Evolutionary conservation across 805 yeast genomes (phyloP).

Genomic region (Sporopachydermia quercuum): DNA sequence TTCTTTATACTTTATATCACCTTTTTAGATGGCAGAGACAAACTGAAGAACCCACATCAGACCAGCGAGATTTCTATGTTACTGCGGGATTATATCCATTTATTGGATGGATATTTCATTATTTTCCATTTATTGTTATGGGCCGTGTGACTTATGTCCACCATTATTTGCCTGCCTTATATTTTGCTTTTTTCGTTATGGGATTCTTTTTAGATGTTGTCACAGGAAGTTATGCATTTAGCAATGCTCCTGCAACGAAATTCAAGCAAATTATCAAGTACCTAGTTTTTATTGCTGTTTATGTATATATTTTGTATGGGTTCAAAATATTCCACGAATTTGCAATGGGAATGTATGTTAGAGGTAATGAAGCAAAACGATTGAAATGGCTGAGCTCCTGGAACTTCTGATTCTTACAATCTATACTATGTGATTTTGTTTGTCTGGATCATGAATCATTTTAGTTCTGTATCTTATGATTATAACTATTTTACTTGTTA

Average conservation of each 20-base stretch:
- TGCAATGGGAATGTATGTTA: constrained; percentile 1
- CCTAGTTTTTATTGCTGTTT: constrained; percentile 1
- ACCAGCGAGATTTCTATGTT: constrained; percentile 25
- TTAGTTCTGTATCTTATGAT: no score
- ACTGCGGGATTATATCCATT: constrained; percentile 75
- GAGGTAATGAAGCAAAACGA: neutral
- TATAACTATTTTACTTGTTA: no score
- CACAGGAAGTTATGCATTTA: constrained; percentile 9
- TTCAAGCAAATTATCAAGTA: neutral
- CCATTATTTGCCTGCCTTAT: constrained; percentile 90
- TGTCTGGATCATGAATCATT: no score
- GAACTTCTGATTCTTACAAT: no score
- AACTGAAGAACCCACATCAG: constrained; percentile 27
- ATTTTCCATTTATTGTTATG: constrained; percentile 80
- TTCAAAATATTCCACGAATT: neutral
- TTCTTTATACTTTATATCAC: constrained; percentile 22
- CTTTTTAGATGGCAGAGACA: constrained; percentile 62
- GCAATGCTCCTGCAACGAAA: neutral
- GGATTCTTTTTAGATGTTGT: constrained; percentile 40
- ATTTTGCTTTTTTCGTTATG: constrained; percentile 76
- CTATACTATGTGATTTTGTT: no score
- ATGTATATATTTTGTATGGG: neutral
- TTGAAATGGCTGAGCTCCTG: neutral
- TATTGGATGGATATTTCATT: constrained; percentile 83
- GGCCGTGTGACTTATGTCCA: constrained; percentile 95